Conservation (phyloP, 805 yeast species). For the Candida succiphila region DNA sequence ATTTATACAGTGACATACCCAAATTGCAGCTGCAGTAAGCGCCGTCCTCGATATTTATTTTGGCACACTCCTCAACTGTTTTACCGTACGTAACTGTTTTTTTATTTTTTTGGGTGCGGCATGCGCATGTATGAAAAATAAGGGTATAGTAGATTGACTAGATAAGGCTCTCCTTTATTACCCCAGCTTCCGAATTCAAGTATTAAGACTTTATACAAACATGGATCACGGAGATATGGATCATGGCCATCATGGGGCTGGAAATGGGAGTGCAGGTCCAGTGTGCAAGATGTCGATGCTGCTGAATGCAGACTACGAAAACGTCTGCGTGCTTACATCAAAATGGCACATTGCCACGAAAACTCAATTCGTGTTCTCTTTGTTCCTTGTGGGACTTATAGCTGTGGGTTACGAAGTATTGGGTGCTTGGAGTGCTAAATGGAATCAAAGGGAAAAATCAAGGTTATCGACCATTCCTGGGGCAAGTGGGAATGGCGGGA, state of each 20-base stretch:
- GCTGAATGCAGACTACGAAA: conserved; percentile 31
- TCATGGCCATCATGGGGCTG: conserved; percentile 9
- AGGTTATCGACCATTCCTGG: conserved; percentile 5
- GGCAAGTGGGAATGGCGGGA: conserved; percentile 1
- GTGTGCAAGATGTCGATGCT: conserved; percentile 30
- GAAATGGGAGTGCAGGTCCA: conserved; percentile 8
- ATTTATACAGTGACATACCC: too few relatives aligned
- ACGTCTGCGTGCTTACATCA: conserved; percentile 30
- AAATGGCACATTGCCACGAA: conserved; percentile 29
- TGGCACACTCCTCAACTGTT: too few relatives aligned
- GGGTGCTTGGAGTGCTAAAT: conserved; percentile 14
- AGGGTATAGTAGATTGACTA: too few relatives aligned
- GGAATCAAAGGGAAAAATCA: conserved; percentile 11
- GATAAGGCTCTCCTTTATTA: too few relatives aligned
- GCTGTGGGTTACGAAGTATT: conserved; percentile 27
- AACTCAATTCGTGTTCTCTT: conserved; percentile 22
- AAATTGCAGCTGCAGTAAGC: too few relatives aligned
- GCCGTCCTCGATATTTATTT: too few relatives aligned
- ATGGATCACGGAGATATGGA: conserved; percentile 12
- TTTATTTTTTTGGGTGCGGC: too few relatives aligned
- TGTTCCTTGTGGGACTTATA: conserved; percentile 21
- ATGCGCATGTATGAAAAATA: too few relatives aligned
- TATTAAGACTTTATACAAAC: too few relatives aligned
- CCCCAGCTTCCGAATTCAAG: too few relatives aligned
- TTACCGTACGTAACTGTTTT: too few relatives aligned